Percentiles rank a stretch among this genome's conserved stretches.
phyloP scores from a whole-genome alignment of 2,329 filamentous ascomycete species.

The Paraphoma chrysanthemicola region DNA sequence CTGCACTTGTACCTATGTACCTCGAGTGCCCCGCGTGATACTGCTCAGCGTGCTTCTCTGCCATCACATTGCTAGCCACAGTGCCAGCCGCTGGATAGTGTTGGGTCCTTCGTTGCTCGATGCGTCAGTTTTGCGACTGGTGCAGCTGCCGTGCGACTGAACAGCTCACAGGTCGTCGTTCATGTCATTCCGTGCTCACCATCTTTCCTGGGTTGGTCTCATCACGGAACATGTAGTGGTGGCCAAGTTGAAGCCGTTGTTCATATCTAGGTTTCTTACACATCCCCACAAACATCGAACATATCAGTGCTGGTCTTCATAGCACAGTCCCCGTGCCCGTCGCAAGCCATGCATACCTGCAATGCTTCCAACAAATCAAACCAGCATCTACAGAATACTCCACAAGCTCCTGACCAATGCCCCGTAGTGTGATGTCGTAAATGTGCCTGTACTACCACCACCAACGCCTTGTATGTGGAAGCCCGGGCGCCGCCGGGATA shows the following conservation, averaged over 20 bases:
- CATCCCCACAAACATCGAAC: no score
- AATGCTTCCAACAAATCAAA: neutral
- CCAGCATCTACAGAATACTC: neutral
- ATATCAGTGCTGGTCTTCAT: no score
- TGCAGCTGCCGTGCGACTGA: conserved; percentile 3
- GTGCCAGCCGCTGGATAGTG: neutral
- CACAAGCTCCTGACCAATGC: neutral
- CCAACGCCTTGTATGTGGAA: neutral
- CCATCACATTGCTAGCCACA: neutral
- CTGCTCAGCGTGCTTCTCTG: neutral
- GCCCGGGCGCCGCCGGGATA: neutral
- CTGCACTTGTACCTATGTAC: conserved; percentile 3
- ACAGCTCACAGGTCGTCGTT: neutral
- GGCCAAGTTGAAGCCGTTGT: no score
- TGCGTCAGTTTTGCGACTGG: no score
- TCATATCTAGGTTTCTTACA: no score
- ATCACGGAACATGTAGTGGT: no score
- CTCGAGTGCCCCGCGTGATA: neutral
- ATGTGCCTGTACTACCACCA: neutral
- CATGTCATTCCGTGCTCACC: no score
- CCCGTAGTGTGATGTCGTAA: neutral
- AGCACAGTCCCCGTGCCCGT: no score
- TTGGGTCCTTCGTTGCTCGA: conserved; percentile 5
- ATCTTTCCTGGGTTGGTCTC: no score
- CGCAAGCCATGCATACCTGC: neutral